These are phyloP conservation scores for Beverwykella pulmonaria DNA, from an alignment of 495 filamentous ascomycete genomes.

Conservation along the genomic window DNA sequence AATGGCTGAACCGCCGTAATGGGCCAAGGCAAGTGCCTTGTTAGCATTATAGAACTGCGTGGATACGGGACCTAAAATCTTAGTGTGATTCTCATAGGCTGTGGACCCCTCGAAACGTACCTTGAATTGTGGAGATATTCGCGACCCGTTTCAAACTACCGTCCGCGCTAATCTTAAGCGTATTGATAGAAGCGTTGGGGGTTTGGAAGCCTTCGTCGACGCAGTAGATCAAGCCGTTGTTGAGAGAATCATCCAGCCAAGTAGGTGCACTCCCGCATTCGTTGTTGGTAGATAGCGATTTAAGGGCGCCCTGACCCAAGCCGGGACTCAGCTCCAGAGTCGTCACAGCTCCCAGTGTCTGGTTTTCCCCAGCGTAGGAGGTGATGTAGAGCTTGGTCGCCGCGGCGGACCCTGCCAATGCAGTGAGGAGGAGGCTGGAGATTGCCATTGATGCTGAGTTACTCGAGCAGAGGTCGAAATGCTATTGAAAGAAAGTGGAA, in stretches of 20 bases:
- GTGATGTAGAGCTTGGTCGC: conserved; percentile 43
- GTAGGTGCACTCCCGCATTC: conserved; percentile 38
- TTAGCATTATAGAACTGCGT: conserved; percentile 44
- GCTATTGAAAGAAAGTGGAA: not conserved
- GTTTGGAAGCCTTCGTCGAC: conserved; percentile 43
- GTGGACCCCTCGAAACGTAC: too few relatives aligned
- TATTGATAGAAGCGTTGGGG: conserved; percentile 44
- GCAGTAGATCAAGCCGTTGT: conserved; percentile 39
- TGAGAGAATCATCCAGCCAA: conserved; percentile 41
- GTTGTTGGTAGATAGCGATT: conserved; percentile 1
- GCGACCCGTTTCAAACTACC: conserved; percentile 38
- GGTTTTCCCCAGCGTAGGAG: conserved; percentile 26
- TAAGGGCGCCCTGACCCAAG: conserved; percentile 15
- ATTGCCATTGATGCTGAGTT: conserved; percentile 18
- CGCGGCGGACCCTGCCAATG: conserved; percentile 12
- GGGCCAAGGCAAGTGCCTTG: conserved; percentile 42
- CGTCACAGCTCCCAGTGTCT: not conserved
- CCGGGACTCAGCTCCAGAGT: conserved; percentile 23
- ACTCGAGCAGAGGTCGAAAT: not conserved
- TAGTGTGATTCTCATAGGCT: too few relatives aligned
- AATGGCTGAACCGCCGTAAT: conserved; percentile 39
- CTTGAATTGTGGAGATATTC: conserved; percentile 38
- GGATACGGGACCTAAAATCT: conserved; percentile 44
- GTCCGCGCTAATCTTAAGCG: conserved; percentile 36
- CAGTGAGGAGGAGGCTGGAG: conserved; percentile 15